Percentiles rank a stretch among this genome's conserved stretches.
These are phyloP conservation scores for Colletotrichum destructivum DNA, from an alignment of 2,329 filamentous ascomycete species.

Conservation along the genomic window DNA sequence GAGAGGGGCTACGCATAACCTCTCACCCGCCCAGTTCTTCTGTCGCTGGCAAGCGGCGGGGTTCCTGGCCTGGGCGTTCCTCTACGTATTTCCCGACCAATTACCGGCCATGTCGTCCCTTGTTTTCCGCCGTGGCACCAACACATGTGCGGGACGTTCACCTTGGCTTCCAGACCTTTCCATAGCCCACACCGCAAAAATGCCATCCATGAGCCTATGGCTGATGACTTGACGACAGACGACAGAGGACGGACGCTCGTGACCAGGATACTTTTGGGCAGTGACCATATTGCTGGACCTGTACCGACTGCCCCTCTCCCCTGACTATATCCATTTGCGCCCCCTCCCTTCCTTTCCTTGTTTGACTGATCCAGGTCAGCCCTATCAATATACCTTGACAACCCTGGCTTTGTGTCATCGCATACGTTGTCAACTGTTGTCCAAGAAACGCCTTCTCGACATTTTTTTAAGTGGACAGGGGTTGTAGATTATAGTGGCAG, in stretches of 20 bases:
- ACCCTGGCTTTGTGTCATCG: neutral
- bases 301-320: conserved; percentile 12
- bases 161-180: conserved; percentile 37
- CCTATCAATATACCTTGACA: conserved; percentile 16
- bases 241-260: neutral
- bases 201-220: neutral
- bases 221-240: too few species aligned
- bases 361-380: conserved; percentile 38
- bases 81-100: conserved; percentile 22
- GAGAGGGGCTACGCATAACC: neutral
- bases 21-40: neutral
- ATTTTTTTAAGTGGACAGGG: too few species aligned
- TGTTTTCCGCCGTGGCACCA: conserved; percentile 21
- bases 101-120: conserved; percentile 31
- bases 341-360: conserved; percentile 1
- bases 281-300: neutral
- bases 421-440: neutral
- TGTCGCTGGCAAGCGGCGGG: conserved; percentile 28
- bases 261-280: neutral
- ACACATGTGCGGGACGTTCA: neutral
- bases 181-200: conserved; percentile 12
- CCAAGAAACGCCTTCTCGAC: neutral
- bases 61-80: conserved; percentile 28
- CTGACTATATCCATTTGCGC: conserved; percentile 29
- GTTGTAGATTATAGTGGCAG: too few species aligned